phyloP scores from a whole-genome alignment of 2,329 filamentous ascomycete species.

The Talaromyces sp. region DNA sequence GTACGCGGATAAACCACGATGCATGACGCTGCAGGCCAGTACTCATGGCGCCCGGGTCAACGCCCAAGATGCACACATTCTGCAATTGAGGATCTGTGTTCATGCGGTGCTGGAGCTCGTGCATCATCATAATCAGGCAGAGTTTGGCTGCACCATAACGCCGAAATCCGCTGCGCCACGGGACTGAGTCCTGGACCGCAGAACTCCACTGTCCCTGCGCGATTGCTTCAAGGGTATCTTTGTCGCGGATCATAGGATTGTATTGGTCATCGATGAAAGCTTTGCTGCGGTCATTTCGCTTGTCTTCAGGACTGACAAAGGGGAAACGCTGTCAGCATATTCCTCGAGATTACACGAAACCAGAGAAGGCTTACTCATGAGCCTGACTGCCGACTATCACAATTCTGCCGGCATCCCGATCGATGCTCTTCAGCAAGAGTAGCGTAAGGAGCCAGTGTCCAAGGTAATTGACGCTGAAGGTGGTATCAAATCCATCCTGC shows the following conservation, averaged over 20 bases:
- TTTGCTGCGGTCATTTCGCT: not conserved
- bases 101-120: slow-evolving; percentile 40
- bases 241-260: not conserved
- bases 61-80: slow-evolving; percentile 35
- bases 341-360: not conserved
- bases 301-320: not conserved
- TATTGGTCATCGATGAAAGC: not conserved
- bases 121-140: slow-evolving; percentile 36
- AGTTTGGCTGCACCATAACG: slow-evolving; percentile 42
- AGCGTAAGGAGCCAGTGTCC: slow-evolving; percentile 23
- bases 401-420: slow-evolving; percentile 22
- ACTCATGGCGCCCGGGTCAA: slow-evolving; percentile 42
- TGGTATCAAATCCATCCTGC: slow-evolving; percentile 21
- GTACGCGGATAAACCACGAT: slow-evolving; percentile 8
- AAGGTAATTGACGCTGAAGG: slow-evolving; percentile 24
- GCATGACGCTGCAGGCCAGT: slow-evolving; percentile 29
- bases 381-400: slow-evolving; percentile 20
- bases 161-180: slow-evolving; percentile 28
- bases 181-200: slow-evolving; percentile 20
- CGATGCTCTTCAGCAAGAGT: slow-evolving; percentile 24
- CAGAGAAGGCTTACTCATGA: slow-evolving; percentile 13
- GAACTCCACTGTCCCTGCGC: not conserved
- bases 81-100: slow-evolving; percentile 24
- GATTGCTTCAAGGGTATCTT: not conserved
- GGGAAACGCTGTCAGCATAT: not conserved